Conservation (phyloP, 1,284 basidiomycete species). For the Rhodofomes roseus region DNA sequence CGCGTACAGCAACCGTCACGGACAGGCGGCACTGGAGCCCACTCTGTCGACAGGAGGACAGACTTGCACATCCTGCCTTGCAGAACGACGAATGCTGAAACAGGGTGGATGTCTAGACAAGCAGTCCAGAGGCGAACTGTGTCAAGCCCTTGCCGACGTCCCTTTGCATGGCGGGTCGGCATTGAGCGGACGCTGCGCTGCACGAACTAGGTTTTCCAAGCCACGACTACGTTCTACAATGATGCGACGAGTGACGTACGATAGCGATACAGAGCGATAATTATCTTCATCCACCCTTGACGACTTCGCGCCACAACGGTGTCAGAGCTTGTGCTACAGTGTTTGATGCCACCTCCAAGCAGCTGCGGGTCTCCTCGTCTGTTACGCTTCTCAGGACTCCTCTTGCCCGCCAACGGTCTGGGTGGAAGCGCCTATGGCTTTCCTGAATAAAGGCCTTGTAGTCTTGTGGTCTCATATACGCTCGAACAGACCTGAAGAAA, state of each 20-base stretch:
- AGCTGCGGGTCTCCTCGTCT: constrained; percentile 49
- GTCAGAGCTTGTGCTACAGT: constrained; percentile 60
- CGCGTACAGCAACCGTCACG: not conserved
- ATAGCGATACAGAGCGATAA: not conserved
- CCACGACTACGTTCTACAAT: not conserved
- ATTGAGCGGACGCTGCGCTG: not conserved
- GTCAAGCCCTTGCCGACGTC: not conserved
- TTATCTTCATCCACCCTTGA: constrained; percentile 24
- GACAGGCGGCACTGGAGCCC: not conserved
- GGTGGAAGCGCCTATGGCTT: constrained; percentile 66
- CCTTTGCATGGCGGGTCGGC: not conserved
- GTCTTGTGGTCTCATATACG: constrained; percentile 51
- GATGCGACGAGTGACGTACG: constrained; percentile 2
- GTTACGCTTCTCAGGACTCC: constrained; percentile 47
- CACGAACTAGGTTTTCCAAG: not conserved
- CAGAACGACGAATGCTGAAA: not conserved
- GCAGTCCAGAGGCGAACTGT: not conserved
- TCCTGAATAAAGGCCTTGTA: constrained; percentile 62
- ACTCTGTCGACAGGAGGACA: not conserved
- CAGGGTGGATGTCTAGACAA: not conserved
- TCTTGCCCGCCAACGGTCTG: constrained; percentile 60
- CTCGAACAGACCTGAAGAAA: constrained; percentile 57
- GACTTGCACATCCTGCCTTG: not conserved
- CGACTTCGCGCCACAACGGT: constrained; percentile 47
- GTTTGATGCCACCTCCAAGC: constrained; percentile 57